Base-by-base conservation (phyloP, 1,284 basidiomycete genomes). In the Sanghuangporus weigelae region DNA sequence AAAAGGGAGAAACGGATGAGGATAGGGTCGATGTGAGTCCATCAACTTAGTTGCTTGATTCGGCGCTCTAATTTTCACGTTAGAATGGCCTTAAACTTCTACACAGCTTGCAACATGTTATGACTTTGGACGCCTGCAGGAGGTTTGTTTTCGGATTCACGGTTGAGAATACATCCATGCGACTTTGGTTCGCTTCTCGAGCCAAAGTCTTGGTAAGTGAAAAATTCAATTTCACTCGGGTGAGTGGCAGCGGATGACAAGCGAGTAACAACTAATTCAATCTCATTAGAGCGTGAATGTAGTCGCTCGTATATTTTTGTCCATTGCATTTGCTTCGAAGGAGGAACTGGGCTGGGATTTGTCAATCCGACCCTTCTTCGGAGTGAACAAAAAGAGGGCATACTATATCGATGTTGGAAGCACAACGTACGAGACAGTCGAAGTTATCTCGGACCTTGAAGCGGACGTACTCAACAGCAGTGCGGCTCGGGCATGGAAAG, bases 71-170 rank as follows among this genome's bases (percentile, higher is more conserved):
- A 59, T 31, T 65, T 57, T 40, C 40, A 51, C 39, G 67, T 11
- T 31, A 68, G 66, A 66, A 67, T 49, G 54, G 58, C 14, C 21
- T 21, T 16, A 66, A 67, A 14, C 31, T 63, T 23, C 14, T 67
- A 3, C 62, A 49, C 35, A 64, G 59, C 50, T 57, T 68, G 59
- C 57, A 63, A 16, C 64, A 67, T 40, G 57, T 57, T 14, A 63
- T 68, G 62, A 48, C 54, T 10, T 46, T 60, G 10, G 67, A 68
- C 58, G 62, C 68, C 31, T 64, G 64, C 58, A 57, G 67, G 3
- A 62, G 67, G 2, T 66, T 66, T 51, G 57, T 60, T 4, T 57
- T 64, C 35, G 68, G 64, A 3, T 42, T 64, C 12, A 64, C 67
- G 7, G 57, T 67, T 12, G 62, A 66, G 35, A 60, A 67, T 42